phyloP scores from a whole-genome alignment of 768 basidiomycete genomes.

The Chalciporus chontae region DNA sequence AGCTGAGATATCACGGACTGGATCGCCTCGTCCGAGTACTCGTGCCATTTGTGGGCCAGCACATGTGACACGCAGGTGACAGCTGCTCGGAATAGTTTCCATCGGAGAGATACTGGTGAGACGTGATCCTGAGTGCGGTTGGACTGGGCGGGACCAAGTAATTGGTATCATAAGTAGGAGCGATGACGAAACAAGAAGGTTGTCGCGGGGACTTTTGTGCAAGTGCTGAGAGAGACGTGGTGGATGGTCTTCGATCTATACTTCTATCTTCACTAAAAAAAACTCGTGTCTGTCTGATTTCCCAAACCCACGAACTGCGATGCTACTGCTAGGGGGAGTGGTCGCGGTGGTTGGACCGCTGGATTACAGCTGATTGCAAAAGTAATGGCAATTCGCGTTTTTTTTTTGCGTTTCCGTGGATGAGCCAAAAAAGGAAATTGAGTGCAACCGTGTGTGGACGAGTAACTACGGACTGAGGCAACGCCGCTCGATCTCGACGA shows the following conservation, averaged over 20 bases:
- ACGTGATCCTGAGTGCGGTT: conserved; percentile 9
- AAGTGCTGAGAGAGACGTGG: conserved; percentile 38
- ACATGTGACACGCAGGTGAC: conserved; percentile 40
- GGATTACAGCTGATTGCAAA: too few relatives aligned
- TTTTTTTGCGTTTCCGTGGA: too few relatives aligned
- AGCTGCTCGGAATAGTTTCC: conserved; percentile 10
- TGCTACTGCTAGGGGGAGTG: neutral
- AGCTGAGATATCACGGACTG: conserved; percentile 57
- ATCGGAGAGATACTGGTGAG: conserved; percentile 1
- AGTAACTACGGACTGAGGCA: too few relatives aligned
- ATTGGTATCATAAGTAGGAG: conserved; percentile 32
- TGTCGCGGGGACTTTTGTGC: conserved; percentile 36
- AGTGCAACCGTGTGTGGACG: too few relatives aligned
- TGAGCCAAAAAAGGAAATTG: too few relatives aligned
- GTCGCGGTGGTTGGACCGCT: conserved; percentile 18
- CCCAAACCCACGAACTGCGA: conserved; percentile 47
- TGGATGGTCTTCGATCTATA: conserved; percentile 28
- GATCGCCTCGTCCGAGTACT: conserved; percentile 72
- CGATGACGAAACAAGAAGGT: conserved; percentile 38
- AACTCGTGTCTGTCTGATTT: conserved; percentile 37
- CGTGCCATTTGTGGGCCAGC: conserved; percentile 72
- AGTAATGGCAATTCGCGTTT: too few relatives aligned
- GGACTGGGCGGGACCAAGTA: conserved; percentile 37
- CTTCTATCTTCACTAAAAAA: conserved; percentile 17
- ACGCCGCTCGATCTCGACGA: too few relatives aligned